Base-by-base conservation (phyloP, 2,329 filamentous ascomycete genomes). In the Aureobasidium mangrovei region DNA sequence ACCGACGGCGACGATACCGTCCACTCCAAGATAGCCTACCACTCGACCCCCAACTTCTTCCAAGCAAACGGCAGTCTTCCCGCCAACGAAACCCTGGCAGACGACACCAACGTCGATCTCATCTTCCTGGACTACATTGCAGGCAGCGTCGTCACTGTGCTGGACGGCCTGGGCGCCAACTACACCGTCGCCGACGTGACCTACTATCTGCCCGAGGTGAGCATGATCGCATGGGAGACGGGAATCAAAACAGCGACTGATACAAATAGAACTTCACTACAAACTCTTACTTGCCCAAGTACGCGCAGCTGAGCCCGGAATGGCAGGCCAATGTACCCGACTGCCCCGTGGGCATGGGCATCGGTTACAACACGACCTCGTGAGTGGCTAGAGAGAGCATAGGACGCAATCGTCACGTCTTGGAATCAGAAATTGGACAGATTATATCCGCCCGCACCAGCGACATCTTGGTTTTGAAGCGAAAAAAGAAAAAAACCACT, bases 1-100 rank as follows among this genome's bases (percentile, higher is more conserved):
- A 71, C 65, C 3, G 78, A 73, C 59, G 77, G 78, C 12, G 79
- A 82, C 60, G 79, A 82, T 57, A 82, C 79, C 0, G 60, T 71
- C 4, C 79, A 82, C 64, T 67, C 69, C 3, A 49, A 54, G 6
- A 77, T 80, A 41, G 71, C 77, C 1, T 62, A 69, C 54, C 78
- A 75, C 65, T 42, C 60, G 1, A 69, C 76, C 41, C 78, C 78
- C 4, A 69, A 74, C 57, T 77, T 77, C 60, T 75, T 78, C 60
- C 73, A 77, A 61, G 72, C 71, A 2, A 71, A 74, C 12, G 77
- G 66, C 5, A 74, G 72, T 0, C 78, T 80, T 53, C 74, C 75
- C 0, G 56, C 62, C 2, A 67, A 73, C 27, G 73, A 74, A 1
- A 68, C 60, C 3, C 51, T 65, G 18, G 73, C 76, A 0, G 69